Percentiles rank a stretch among this genome's conserved stretches.
These are phyloP conservation scores for Flaveria ramosissima DNA, from an alignment of 129 eudicot species.

Conservation along the genomic window DNA sequence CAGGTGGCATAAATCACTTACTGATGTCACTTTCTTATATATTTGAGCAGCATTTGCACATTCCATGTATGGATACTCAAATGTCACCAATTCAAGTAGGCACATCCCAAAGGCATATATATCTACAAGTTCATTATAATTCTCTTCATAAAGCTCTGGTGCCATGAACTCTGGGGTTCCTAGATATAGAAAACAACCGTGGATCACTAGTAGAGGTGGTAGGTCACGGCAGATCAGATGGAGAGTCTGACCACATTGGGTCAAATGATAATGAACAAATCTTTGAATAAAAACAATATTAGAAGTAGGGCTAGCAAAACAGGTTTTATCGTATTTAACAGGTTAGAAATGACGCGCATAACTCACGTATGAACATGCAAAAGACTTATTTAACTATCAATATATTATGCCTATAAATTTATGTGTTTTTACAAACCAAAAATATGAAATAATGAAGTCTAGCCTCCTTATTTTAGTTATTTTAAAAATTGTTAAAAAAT, in stretches of 20 bases:
- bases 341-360: too few species aligned
- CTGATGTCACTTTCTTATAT: conserved; percentile 56
- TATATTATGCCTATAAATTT: too few species aligned
- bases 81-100: conserved; percentile 54
- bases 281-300: too few species aligned
- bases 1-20: conserved; percentile 26
- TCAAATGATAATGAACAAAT: neutral
- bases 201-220: neutral
- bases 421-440: too few species aligned
- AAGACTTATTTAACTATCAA: too few species aligned
- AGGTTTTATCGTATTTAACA: too few species aligned
- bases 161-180: conserved; percentile 67
- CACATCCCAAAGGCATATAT: conserved; percentile 66
- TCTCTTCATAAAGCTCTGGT: conserved; percentile 57
- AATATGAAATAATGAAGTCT: too few species aligned
- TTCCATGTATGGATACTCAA: conserved; percentile 63
- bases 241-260: neutral
- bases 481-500: too few species aligned
- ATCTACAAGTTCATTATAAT: conserved; percentile 47
- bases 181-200: conserved; percentile 5
- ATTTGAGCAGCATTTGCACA: conserved; percentile 58
- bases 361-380: too few species aligned
- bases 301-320: too few species aligned
- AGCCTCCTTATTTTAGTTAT: too few species aligned
- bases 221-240: neutral